Percentiles rank a stretch among this genome's conserved stretches.
These are phyloP conservation scores for Calamus simplicifolius DNA, from an alignment of 176 grass and related monocot species.

Conservation along the genomic window DNA sequence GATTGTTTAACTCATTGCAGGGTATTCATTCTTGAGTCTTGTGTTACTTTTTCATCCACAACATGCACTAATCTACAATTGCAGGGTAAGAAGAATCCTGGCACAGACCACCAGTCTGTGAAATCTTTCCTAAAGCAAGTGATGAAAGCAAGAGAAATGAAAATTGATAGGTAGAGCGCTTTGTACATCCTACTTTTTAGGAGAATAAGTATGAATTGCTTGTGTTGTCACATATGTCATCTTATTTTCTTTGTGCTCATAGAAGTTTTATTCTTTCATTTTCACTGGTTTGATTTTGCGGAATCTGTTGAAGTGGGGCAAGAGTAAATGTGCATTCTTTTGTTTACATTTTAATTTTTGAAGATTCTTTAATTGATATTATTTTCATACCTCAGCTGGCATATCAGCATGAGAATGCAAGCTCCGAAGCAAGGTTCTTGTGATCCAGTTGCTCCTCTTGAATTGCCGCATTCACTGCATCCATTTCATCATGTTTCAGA, in stretches of 20 bases:
- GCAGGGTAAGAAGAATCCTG: no score
- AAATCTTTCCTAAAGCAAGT: constrained; percentile 67
- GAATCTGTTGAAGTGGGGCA: no score
- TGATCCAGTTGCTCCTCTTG: constrained; percentile 53
- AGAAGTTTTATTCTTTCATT: no score
- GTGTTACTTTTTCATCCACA: no score
- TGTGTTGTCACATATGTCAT: no score
- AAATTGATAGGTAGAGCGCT: constrained; percentile 60
- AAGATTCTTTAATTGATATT: no score
- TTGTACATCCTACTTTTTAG: not conserved
- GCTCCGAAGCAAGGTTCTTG: constrained; percentile 39
- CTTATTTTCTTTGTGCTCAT: no score
- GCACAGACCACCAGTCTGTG: not conserved
- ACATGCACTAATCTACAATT: no score
- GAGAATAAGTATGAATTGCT: not conserved
- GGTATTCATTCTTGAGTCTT: no score
- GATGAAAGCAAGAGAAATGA: constrained; percentile 66
- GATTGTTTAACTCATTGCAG: no score
- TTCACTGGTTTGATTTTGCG: not conserved
- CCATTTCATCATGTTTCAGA: constrained; percentile 46
- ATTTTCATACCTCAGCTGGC: constrained; percentile 46
- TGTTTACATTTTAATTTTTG: no score
- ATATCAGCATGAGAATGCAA: constrained; percentile 84
- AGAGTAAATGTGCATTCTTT: no score
- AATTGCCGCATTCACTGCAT: constrained; percentile 76